Conservation (phyloP, 2,329 filamentous ascomycete genomes). For the Colletotrichum truncatum region DNA sequence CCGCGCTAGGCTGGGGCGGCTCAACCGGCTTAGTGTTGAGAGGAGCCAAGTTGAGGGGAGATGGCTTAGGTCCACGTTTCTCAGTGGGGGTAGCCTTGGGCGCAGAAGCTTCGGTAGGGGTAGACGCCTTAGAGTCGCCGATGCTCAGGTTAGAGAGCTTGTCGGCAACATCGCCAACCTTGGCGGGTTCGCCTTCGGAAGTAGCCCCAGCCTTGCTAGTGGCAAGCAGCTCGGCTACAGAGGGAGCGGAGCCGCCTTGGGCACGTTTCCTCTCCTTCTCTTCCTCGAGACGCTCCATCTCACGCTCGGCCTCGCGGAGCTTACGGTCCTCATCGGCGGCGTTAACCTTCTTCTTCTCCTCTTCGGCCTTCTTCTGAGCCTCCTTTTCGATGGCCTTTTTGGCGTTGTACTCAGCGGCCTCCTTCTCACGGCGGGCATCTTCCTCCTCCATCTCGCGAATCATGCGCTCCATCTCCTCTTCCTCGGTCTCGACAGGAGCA, state of each 20-base stretch:
- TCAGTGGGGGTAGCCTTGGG: constrained; percentile 63
- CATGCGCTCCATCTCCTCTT: constrained; percentile 67
- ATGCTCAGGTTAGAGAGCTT: constrained; percentile 64
- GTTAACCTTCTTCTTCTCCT: constrained; percentile 57
- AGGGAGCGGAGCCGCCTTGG: constrained; percentile 55
- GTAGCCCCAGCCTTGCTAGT: constrained; percentile 45
- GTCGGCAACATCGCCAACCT: constrained; percentile 50
- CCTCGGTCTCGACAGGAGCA: constrained; percentile 49
- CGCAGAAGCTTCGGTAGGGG: constrained; percentile 54
- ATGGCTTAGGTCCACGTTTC: constrained; percentile 77
- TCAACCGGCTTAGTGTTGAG: constrained; percentile 86
- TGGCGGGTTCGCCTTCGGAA: constrained; percentile 43
- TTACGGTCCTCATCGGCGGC: constrained; percentile 70
- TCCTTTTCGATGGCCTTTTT: constrained; percentile 56
- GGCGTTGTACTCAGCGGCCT: constrained; percentile 48
- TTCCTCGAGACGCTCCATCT: constrained; percentile 78
- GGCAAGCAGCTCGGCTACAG: constrained; percentile 62
- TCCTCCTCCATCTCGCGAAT: constrained; percentile 71
- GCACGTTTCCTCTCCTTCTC: constrained; percentile 69
- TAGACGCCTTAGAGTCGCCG: constrained; percentile 49
- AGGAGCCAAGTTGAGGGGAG: constrained; percentile 86
- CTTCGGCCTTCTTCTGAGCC: constrained; percentile 57
- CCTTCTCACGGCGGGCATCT: constrained; percentile 59
- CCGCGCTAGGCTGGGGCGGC: constrained; percentile 90
- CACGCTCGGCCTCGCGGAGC: constrained; percentile 76